Evolutionary conservation across 176 grass and related monocot genomes (phyloP).

Genomic region (Miscanthus lutarioriparius): DNA sequence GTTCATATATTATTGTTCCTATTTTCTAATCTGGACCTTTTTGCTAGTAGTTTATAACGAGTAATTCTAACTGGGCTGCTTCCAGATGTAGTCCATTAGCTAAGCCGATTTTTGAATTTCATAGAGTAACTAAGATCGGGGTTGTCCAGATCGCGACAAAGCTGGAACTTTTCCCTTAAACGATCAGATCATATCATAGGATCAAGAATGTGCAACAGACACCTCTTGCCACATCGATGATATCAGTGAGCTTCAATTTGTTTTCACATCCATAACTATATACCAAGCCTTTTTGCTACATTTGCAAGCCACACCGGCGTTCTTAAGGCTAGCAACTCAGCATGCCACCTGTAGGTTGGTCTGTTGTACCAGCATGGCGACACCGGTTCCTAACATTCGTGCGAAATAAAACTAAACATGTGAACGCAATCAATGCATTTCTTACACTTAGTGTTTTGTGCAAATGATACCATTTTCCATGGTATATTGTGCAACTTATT

Average conservation of each 20-base stretch:
- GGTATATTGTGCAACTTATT: neutral
- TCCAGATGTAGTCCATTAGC: neutral
- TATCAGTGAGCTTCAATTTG: neutral
- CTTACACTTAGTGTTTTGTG: neutral
- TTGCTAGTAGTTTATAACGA: slow-evolving; percentile 7
- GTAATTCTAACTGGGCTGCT: neutral
- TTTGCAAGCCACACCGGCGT: neutral
- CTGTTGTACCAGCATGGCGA: neutral
- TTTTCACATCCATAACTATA: neutral
- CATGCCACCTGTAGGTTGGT: neutral
- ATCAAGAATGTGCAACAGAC: neutral
- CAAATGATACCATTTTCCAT: neutral
- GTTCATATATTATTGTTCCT: slow-evolving; percentile 23
- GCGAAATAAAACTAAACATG: neutral
- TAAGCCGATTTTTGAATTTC: slow-evolving; percentile 3
- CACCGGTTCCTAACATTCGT: neutral
- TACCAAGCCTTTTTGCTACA: neutral
- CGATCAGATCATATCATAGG: neutral
- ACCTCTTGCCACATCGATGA: neutral
- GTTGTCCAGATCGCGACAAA: neutral
- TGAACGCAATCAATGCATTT: neutral
- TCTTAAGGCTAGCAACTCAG: neutral
- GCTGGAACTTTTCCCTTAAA: neutral
- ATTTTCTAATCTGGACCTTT: neutral
- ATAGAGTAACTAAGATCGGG: neutral